These are phyloP conservation scores for Primulina huaijiensis DNA, from an alignment of 257 asterid species.

Conservation along the genomic window DNA sequence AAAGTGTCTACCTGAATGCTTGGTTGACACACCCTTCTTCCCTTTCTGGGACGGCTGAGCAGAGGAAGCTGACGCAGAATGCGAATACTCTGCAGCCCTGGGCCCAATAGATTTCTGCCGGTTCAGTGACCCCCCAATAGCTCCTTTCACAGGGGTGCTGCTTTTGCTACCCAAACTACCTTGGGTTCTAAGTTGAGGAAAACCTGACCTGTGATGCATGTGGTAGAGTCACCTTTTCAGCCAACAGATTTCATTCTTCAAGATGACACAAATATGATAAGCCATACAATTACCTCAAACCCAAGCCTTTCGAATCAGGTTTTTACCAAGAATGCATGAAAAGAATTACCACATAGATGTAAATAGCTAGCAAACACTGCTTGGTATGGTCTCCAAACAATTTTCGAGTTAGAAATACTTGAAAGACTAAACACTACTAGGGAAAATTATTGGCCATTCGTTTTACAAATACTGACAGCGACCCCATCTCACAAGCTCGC, in stretches of 20 bases:
- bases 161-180: slow-evolving; percentile 63
- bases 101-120: slow-evolving; percentile 53
- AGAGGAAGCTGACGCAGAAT: slow-evolving; percentile 47
- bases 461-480: not conserved
- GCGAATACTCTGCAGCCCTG: slow-evolving; percentile 41
- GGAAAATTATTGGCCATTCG: not conserved
- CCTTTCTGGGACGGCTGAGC: slow-evolving; percentile 51
- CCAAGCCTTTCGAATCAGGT: not conserved
- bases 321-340: slow-evolving; percentile 19
- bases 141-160: slow-evolving; percentile 50
- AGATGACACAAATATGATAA: slow-evolving; percentile 3
- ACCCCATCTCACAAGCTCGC: not conserved
- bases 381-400: not conserved
- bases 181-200: slow-evolving; percentile 69
- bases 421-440: not conserved
- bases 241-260: slow-evolving; percentile 11
- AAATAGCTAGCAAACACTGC: not conserved
- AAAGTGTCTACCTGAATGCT: slow-evolving; percentile 58
- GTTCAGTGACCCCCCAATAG: slow-evolving; percentile 48
- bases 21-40: slow-evolving; percentile 50
- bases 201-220: slow-evolving; percentile 58
- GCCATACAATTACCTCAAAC: not conserved
- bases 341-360: not conserved
- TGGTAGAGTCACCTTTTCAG: slow-evolving; percentile 7
- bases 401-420: not conserved